Evolutionary conservation across 148 eudicot genomes (phyloP), one percentile per base, ranked within the genome.

Genomic region (Simmondsia chinensis): DNA sequence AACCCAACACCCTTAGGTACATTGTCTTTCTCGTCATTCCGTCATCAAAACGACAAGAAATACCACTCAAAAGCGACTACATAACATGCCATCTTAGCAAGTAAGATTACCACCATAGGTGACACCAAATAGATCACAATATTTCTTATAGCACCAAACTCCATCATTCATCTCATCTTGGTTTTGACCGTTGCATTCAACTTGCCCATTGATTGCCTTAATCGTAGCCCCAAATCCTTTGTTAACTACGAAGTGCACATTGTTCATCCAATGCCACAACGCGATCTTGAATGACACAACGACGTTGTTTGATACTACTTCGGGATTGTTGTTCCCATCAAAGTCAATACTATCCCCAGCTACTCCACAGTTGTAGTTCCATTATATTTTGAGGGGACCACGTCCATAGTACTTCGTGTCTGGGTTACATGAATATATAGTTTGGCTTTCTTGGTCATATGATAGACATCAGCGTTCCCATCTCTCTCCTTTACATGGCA

Each of bases 371-470:
- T 72, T 72, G 59, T 33, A 57, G 50, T 72, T 66, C 73, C 77
- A 72, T 13, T 69, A 44, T 19, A 72, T 54, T n/a, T 72, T 72
- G 47, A 72, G 45, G 1, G 73, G 73, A 0, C 77, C 77, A 53
- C 77, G 45, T 1, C 73, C 72, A 3, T 66, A 64, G 65, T 66
- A 72, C 0, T 34, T 46, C 25, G 54, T 67, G 20, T 46, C 46
- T 2, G 47, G 13, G 17, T 21, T 53, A 27, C 87, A 79, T 2
- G 56, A 70, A 34, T 68, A 79, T 35, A 36, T 34, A 15, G 52
- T 27, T n/a, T n/a, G n/a, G n/a, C n/a, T n/a, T n/a, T n/a, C n/a
- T n/a, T n/a, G n/a, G n/a, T n/a, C n/a, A n/a, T n/a, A n/a, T n/a
- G n/a, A n/a, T n/a, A n/a, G n/a, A n/a, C n/a, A n/a, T n/a, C n/a